Conservation (phyloP, 148 eudicot genomes). For the Pharnaceum exiguum region DNA sequence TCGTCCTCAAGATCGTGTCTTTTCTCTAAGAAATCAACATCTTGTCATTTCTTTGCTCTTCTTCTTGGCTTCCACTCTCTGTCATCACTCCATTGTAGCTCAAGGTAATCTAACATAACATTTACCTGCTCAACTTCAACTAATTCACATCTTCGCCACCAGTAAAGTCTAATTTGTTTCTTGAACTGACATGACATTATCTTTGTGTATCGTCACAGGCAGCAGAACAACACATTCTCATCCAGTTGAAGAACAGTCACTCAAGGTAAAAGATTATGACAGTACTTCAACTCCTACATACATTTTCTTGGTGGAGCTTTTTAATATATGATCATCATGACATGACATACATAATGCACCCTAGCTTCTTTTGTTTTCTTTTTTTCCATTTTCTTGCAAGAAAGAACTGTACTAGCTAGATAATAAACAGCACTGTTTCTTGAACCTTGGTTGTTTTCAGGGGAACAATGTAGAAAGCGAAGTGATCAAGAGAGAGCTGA, state of each 20-base stretch:
- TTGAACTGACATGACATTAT: background rate
- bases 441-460: background rate
- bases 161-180: background rate
- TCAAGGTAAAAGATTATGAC: slow-evolving; percentile 28
- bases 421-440: background rate
- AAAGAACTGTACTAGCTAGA: background rate
- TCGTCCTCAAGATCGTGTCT: slow-evolving; percentile 14
- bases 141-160: too few species aligned
- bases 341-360: too few species aligned
- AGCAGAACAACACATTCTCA: slow-evolving; percentile 28
- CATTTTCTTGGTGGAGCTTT: too few species aligned
- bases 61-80: slow-evolving; percentile 5
- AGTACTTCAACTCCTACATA: too few species aligned
- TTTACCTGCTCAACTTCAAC: too few species aligned
- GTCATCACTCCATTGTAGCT: slow-evolving; percentile 15
- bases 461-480: slow-evolving; percentile 18
- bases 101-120: slow-evolving; percentile 37
- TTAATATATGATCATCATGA: too few species aligned
- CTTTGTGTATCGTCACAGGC: slow-evolving; percentile 23
- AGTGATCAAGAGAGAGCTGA: slow-evolving; percentile 24
- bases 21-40: slow-evolving; percentile 11
- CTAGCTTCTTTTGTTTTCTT: too few species aligned
- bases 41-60: slow-evolving; percentile 24
- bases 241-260: background rate
- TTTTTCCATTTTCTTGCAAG: background rate